Percentiles rank a stretch among this genome's conserved stretches.
These are phyloP conservation scores for Mortierella sp. DNA, from an alignment of 371 early-diverging fungal genomes.

Conservation along the genomic window DNA sequence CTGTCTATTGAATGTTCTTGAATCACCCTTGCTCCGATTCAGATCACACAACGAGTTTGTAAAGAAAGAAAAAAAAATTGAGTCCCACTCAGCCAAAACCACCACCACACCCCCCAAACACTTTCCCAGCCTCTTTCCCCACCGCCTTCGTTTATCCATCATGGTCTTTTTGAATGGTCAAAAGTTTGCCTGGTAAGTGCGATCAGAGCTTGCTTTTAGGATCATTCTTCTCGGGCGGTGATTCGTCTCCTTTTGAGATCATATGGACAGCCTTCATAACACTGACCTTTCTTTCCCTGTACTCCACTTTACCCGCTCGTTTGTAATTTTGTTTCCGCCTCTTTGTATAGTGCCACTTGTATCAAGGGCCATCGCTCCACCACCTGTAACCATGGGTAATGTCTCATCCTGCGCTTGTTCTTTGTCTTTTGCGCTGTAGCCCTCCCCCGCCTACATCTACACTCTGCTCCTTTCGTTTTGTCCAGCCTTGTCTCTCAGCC, in stretches of 20 bases:
- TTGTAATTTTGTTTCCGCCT: not conserved
- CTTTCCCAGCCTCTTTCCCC: not conserved
- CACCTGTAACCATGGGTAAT: conserved; percentile 59
- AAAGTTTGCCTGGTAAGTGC: conserved; percentile 63
- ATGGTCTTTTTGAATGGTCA: conserved; percentile 60
- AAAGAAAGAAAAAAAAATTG: conserved; percentile 5
- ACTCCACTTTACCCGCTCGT: not conserved
- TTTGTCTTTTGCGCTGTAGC: not conserved
- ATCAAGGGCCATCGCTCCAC: conserved; percentile 65
- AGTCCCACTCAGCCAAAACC: not conserved
- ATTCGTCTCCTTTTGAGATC: not conserved
- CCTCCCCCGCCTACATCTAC: too few relatives aligned
- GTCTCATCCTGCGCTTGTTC: not conserved
- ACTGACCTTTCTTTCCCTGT: not conserved
- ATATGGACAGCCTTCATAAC: not conserved
- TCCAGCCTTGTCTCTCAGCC: not conserved
- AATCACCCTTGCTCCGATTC: conserved; percentile 25
- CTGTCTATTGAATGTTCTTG: conserved; percentile 24
- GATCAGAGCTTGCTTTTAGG: not conserved
- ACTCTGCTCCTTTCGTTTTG: too few relatives aligned
- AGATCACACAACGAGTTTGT: conserved; percentile 16
- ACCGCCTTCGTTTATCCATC: conserved; percentile 14
- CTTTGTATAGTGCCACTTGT: conserved; percentile 55
- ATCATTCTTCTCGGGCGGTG: not conserved
- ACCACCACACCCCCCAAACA: not conserved